Evolutionary conservation across 1,139 yeast species (phyloP).

Genomic region (Candida neerlandica): DNA sequence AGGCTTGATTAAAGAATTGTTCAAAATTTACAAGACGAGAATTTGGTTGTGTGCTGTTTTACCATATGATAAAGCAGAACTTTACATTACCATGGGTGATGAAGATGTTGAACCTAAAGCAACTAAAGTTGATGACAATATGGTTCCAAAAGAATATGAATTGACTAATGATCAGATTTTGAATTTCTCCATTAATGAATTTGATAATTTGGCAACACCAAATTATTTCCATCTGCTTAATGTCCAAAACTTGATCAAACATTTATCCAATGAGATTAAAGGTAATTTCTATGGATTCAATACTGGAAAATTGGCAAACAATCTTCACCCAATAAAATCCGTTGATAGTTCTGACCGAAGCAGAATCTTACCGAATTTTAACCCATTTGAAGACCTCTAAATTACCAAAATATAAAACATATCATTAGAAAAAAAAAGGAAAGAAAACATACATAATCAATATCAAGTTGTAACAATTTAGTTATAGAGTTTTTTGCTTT

Average conservation of each 20-base stretch:
- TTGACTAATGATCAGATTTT: constrained; percentile 44
- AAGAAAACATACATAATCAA: not conserved
- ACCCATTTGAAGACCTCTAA: constrained; percentile 32
- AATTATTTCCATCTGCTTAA: constrained; percentile 49
- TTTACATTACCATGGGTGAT: constrained; percentile 24
- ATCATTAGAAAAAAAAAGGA: not conserved
- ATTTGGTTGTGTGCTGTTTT: constrained; percentile 95
- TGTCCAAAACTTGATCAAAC: constrained; percentile 37
- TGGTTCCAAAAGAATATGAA: constrained; percentile 45
- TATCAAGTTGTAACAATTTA: not conserved
- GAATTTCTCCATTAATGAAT: constrained; percentile 43
- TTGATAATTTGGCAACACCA: constrained; percentile 36
- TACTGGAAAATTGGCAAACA: constrained; percentile 9
- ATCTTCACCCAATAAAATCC: not conserved
- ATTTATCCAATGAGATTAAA: constrained; percentile 34
- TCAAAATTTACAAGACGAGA: constrained; percentile 91
- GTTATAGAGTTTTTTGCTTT: constrained; percentile 5
- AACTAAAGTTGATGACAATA: constrained; percentile 14
- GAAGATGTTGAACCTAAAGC: constrained; percentile 8
- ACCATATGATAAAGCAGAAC: constrained; percentile 39
- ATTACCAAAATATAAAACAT: not conserved
- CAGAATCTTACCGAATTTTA: constrained; percentile 29
- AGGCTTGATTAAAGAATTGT: constrained; percentile 86
- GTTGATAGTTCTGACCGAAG: constrained; percentile 7
- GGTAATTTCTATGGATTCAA: constrained; percentile 50